These are phyloP conservation scores for Quercus engelmannii DNA, from an alignment of 306 rosid genomes.

Conservation along the genomic window DNA sequence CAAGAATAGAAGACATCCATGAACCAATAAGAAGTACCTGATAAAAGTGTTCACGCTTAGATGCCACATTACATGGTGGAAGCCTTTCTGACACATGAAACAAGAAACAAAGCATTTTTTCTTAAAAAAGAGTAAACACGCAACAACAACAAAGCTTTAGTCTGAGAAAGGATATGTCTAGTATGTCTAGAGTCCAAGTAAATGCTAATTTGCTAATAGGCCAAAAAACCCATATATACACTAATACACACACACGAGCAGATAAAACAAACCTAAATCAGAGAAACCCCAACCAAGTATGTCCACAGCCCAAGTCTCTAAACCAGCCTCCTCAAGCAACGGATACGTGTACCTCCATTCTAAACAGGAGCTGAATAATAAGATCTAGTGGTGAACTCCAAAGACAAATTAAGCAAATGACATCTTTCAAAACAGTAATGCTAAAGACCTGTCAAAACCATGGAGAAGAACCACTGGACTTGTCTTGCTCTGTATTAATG, in stretches of 20 bases:
- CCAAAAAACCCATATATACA: too few species aligned
- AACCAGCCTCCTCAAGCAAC: constrained; percentile 77
- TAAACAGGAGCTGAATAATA: constrained; percentile 86
- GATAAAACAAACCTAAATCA: constrained; percentile 67
- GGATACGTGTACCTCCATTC: constrained; percentile 94
- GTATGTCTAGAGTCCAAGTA: too few species aligned
- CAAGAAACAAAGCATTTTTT: neutral
- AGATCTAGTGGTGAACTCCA: constrained; percentile 28
- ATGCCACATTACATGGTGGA: constrained; percentile 67
- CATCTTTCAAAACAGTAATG: constrained; percentile 2
- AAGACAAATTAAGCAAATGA: constrained; percentile 18
- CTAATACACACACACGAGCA: neutral
- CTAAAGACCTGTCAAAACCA: constrained; percentile 81
- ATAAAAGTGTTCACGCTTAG: constrained; percentile 80
- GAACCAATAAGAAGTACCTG: constrained; percentile 50
- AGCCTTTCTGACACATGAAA: constrained; percentile 50
- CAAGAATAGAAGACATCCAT: neutral
- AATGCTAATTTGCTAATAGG: too few species aligned
- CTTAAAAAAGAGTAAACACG: neutral
- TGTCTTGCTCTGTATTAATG: constrained; percentile 47
- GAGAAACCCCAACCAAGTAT: constrained; percentile 99
- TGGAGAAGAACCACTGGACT: constrained; percentile 88
- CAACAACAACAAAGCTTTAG: neutral
- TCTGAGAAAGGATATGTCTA: too few species aligned
- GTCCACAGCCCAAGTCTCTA: constrained; percentile 92